A percentile compares a stretch with the other conserved stretches of the same genome.
Conservation (phyloP, 768 basidiomycete species). For the Boletellus ananas region DNA sequence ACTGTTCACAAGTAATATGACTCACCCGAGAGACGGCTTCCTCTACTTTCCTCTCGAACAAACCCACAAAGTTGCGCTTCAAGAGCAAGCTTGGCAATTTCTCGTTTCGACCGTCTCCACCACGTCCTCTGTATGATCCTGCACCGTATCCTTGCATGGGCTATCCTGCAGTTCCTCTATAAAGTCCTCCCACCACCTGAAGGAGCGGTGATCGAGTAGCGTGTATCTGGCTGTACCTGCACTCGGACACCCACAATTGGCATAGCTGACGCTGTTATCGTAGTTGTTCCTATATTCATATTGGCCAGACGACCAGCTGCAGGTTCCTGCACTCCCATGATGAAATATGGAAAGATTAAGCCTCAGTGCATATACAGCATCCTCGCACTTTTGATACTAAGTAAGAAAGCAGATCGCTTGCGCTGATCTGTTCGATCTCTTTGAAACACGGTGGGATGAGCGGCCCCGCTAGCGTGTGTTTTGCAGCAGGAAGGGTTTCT, state of each 20-base stretch:
- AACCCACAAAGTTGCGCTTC: constrained; percentile 3
- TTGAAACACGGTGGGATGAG: constrained; percentile 19
- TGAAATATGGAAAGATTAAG: constrained; percentile 1
- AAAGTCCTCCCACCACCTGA: constrained; percentile 23
- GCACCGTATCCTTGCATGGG: constrained; percentile 13
- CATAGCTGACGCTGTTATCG: too few relatives aligned
- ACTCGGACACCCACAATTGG: too few relatives aligned
- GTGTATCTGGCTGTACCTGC: too few relatives aligned
- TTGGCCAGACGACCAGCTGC: constrained; percentile 6
- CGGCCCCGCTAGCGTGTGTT: constrained; percentile 23
- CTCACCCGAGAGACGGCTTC: constrained; percentile 9
- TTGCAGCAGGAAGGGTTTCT: constrained; percentile 28
- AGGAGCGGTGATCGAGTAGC: not conserved
- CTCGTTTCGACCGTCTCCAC: not conserved
- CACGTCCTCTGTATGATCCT: not conserved
- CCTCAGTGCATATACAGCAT: constrained; percentile 6
- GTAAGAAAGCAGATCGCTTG: constrained; percentile 20
- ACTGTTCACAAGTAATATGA: too few relatives aligned
- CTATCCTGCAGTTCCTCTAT: constrained; percentile 18
- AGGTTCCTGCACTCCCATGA: constrained; percentile 1
- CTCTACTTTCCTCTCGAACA: constrained; percentile 13
- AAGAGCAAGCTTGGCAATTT: not conserved
- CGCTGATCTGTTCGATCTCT: constrained; percentile 28
- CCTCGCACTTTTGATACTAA: constrained; percentile 15
- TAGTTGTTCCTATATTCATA: too few relatives aligned